phyloP scores from a whole-genome alignment of 768 basidiomycete genomes.

The Mycena rosella region DNA sequence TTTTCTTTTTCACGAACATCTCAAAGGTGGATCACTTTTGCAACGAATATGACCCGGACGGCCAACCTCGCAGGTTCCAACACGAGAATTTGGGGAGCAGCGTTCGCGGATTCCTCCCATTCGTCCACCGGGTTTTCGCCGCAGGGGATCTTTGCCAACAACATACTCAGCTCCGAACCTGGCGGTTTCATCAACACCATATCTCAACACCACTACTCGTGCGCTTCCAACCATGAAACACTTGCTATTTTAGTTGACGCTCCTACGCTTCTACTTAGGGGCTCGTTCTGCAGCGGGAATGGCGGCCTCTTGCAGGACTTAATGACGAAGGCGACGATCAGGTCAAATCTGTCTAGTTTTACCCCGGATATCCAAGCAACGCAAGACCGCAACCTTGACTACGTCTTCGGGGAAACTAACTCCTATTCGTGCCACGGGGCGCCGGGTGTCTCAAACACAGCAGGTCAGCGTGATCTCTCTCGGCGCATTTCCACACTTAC shows the following conservation, averaged over 20 bases:
- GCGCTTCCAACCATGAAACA: constrained; percentile 43
- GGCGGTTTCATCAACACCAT: constrained; percentile 69
- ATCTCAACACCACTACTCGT: constrained; percentile 63
- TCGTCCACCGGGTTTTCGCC: constrained; percentile 67
- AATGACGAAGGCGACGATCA: constrained; percentile 71
- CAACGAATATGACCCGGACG: constrained; percentile 59
- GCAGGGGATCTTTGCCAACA: constrained; percentile 65
- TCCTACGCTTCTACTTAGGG: constrained; percentile 54
- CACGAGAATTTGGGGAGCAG: constrained; percentile 61
- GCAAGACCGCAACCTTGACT: constrained; percentile 59
- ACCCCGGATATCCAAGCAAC: constrained; percentile 67
- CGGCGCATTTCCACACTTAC: too few species aligned
- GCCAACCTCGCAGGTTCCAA: constrained; percentile 53
- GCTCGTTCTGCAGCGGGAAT: constrained; percentile 70
- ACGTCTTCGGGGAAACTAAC: constrained; percentile 75
- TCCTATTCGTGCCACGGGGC: constrained; percentile 57
- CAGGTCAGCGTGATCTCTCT: constrained; percentile 44
- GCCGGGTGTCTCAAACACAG: constrained; percentile 73
- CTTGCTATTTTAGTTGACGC: constrained; percentile 43
- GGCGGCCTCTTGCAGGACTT: constrained; percentile 69
- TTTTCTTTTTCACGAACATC: background rate
- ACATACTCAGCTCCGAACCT: constrained; percentile 60
- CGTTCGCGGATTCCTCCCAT: constrained; percentile 66
- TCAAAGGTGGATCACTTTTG: constrained; percentile 67
- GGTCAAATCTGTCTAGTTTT: constrained; percentile 68